Evolutionary conservation across 179 eudicot genomes (phyloP).

Genomic region (Corrigiola litoralis): DNA sequence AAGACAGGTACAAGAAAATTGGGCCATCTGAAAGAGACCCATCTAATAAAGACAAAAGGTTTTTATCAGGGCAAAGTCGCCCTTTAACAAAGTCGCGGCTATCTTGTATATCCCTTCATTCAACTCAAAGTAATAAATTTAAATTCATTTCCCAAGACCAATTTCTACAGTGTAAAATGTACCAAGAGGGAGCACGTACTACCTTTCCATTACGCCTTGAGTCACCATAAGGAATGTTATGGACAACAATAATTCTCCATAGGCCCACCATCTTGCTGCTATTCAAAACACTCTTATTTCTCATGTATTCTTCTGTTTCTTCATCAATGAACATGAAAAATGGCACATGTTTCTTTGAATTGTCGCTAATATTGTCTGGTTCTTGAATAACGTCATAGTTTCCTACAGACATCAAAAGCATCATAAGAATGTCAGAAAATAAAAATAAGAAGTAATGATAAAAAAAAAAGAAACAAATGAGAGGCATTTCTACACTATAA

Average conservation of each 20-base stretch:
- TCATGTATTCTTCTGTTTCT: slow-evolving; percentile 73
- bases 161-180: not conserved
- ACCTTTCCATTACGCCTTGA: slow-evolving; percentile 95
- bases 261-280: slow-evolving; percentile 62
- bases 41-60: too few species aligned
- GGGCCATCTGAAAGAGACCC: too few species aligned
- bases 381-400: slow-evolving; percentile 84
- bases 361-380: slow-evolving; percentile 63
- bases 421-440: slow-evolving; percentile 17
- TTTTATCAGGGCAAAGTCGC: too few species aligned
- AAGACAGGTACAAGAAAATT: too few species aligned
- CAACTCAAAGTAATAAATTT: too few species aligned
- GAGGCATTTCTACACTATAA: not conserved
- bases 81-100: too few species aligned
- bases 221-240: slow-evolving; percentile 68
- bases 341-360: slow-evolving; percentile 53
- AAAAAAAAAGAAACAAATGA: not conserved
- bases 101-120: too few species aligned
- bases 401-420: slow-evolving; percentile 41
- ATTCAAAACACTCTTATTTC: slow-evolving; percentile 57
- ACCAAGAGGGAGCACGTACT: not conserved
- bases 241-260: slow-evolving; percentile 84
- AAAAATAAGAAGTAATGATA: not conserved
- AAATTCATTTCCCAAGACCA: not conserved
- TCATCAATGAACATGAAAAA: slow-evolving; percentile 90